A percentile compares a stretch with the other conserved stretches of the same genome.
These are phyloP conservation scores for Microstegium vimineum DNA, from an alignment of 176 grass and related monocot species.

Conservation along the genomic window DNA sequence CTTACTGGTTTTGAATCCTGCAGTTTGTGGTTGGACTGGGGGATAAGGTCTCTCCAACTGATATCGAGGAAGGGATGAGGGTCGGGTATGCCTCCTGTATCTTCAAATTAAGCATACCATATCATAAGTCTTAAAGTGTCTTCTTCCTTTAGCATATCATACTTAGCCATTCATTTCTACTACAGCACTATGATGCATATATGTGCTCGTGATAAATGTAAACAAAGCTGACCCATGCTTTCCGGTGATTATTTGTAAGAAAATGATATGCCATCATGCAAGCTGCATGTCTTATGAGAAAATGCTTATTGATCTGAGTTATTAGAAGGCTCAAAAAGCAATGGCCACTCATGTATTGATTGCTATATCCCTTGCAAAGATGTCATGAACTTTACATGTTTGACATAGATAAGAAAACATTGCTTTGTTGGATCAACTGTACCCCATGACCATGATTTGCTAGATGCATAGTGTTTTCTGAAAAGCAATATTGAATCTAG, in stretches of 20 bases:
- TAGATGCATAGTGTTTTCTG: not conserved
- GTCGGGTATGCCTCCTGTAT: slow-evolving; percentile 60
- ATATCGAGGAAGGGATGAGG: slow-evolving; percentile 97
- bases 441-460: not conserved
- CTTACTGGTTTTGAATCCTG: slow-evolving; percentile 27
- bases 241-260: not conserved
- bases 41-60: slow-evolving; percentile 87
- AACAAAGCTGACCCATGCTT: not conserved
- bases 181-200: not conserved
- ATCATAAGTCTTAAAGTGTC: not conserved
- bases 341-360: not conserved
- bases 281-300: not conserved
- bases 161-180: not conserved
- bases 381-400: not conserved
- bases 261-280: not conserved
- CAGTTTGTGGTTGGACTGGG: slow-evolving; percentile 94
- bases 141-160: not conserved
- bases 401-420: not conserved
- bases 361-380: not conserved
- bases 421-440: not conserved
- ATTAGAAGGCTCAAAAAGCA: not conserved
- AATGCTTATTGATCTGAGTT: not conserved
- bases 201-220: not conserved
- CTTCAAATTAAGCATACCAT: not conserved
- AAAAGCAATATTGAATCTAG: not conserved